A percentile compares a stretch with the other conserved stretches of the same genome.
These are phyloP conservation scores for Pythium chondricola DNA, from an alignment of 352 stramenopile genomes.

Conservation along the genomic window DNA sequence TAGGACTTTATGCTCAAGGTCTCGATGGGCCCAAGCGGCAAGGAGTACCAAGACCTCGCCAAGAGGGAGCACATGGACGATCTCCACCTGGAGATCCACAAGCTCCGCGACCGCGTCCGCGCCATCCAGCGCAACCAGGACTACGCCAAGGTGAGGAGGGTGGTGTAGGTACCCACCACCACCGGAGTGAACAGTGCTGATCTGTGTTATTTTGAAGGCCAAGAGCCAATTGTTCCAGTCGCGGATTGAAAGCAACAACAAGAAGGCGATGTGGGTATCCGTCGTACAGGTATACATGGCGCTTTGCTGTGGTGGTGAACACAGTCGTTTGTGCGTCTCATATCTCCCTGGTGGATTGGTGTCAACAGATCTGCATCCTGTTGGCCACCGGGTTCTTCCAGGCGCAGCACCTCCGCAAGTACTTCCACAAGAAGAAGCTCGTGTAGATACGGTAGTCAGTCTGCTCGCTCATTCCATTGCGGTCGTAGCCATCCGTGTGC, in stretches of 20 bases:
- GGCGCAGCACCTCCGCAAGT: constrained; percentile 69
- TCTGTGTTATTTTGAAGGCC: too few relatives aligned
- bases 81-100: constrained; percentile 72
- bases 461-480: too few relatives aligned
- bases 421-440: constrained; percentile 85
- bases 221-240: constrained; percentile 68
- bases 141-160: constrained; percentile 60
- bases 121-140: constrained; percentile 80
- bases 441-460: too few relatives aligned
- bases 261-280: constrained; percentile 73
- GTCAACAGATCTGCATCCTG: constrained; percentile 56
- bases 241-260: constrained; percentile 75
- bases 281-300: constrained; percentile 46
- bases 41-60: constrained; percentile 78
- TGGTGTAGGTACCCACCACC: too few relatives aligned
- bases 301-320: neutral
- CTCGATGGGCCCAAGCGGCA: constrained; percentile 56
- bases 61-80: constrained; percentile 83
- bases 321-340: too few relatives aligned
- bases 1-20: constrained; percentile 72
- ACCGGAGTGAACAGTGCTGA: too few relatives aligned
- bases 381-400: constrained; percentile 70
- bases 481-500: too few relatives aligned
- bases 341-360: neutral
- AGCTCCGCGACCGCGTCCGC: constrained; percentile 71